Evolutionary conservation across 768 basidiomycete genomes (phyloP), one percentile per base, ranked within the genome.

Genomic region (Boletus speciosus): DNA sequence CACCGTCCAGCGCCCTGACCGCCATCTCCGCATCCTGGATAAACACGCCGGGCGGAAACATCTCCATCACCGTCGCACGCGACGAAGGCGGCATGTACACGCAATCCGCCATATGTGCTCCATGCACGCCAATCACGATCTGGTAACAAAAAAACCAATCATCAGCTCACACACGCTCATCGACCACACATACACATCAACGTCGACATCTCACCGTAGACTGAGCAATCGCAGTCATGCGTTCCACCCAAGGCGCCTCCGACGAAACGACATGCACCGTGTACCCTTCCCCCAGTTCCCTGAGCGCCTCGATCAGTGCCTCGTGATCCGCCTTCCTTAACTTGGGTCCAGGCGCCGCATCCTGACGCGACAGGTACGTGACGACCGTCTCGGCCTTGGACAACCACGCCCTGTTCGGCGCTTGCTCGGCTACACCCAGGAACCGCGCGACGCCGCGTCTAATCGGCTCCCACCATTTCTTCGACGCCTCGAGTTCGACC

Each of bases 391-490:
- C 77, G 2, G 66, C 58, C 43, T 66, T 64, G 23, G 51, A 23
- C 16, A 58, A 41, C 56, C 59, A 52, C 14, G 53, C 53, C 51
- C 48, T 55, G 32, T 58, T 54, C 5, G 61, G 54, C 21, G 36
- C 55, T 9, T 66, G 45, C 50, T 70, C 66, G 0, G 63, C 51
- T 21, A 67, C 55, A 23, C 66, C 77, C 35, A 86, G 70, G 58
- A 75, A 82, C 19, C 65, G 54, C 5, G 74, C 76, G 8, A 84
- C 58, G 19, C 70, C 71, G 21, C 68, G 66, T 40, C 80, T 70
- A 38, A 82, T 68, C 4, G 82, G 82, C 58, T 83, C 80, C 85
- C 83, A 92, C 92, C 92, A 94, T 41, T 78, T 66, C 44, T 76
- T 68, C 5, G 83, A 78, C 1, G 62, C 62, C 3, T 64, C 60